Percentiles rank a stretch among this genome's conserved stretches.
These are phyloP conservation scores for Hortaea sp. DNA, from an alignment of 2,329 filamentous ascomycete genomes.

Conservation along the genomic window DNA sequence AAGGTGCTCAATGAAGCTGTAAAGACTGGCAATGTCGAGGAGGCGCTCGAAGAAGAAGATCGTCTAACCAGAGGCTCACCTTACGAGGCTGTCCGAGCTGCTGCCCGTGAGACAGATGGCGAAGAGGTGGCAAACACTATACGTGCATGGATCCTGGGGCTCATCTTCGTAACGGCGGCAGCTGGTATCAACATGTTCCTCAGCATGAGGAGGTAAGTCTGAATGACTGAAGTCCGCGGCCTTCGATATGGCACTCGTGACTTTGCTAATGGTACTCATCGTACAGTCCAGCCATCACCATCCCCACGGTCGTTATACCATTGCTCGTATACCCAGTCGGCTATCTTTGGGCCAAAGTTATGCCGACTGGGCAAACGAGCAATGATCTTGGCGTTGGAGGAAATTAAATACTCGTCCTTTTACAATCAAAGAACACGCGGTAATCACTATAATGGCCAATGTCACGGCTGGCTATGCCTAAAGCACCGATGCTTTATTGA, in stretches of 20 bases:
- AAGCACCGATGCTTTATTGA: constrained; percentile 49
- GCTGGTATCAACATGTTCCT: constrained; percentile 63
- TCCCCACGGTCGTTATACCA: constrained; percentile 77
- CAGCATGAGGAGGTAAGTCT: constrained; percentile 53
- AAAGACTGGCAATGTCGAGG: constrained; percentile 7
- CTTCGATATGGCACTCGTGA: too few relatives aligned
- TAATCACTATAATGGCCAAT: constrained; percentile 25
- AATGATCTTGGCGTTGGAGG: constrained; percentile 7
- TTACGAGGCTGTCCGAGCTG: constrained; percentile 27
- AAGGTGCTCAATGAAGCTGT: constrained; percentile 8
- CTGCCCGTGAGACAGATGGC: constrained; percentile 37
- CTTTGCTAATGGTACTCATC: too few relatives aligned
- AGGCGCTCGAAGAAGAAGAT: constrained; percentile 6
- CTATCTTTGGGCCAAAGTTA: constrained; percentile 62
- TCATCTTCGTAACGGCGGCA: constrained; percentile 35
- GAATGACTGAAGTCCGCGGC: too few relatives aligned
- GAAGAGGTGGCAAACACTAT: constrained; percentile 27
- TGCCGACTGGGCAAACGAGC: too few relatives aligned
- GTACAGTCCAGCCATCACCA: constrained; percentile 66
- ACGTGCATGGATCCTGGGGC: constrained; percentile 35
- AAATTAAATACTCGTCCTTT: constrained; percentile 40
- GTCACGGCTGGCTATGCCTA: constrained; percentile 36
- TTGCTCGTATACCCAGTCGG: constrained; percentile 76
- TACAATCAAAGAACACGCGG: constrained; percentile 50
- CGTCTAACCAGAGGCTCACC: constrained; percentile 8